phyloP scores from a whole-genome alignment of 2,329 filamentous ascomycete species.

The Neonectria neomacrospora region DNA sequence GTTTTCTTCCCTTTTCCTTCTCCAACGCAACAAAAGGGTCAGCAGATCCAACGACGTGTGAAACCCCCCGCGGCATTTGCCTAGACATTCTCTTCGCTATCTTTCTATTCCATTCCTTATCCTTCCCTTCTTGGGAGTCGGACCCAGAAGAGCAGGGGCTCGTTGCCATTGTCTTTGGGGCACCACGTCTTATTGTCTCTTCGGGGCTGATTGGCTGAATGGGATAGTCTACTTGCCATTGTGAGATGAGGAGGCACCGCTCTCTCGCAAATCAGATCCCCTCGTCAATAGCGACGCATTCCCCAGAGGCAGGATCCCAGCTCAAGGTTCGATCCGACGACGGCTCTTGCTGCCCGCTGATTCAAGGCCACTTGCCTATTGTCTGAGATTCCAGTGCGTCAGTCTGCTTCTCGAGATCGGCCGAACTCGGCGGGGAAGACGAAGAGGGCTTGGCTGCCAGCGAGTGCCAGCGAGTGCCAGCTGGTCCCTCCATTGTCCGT shows the following conservation, averaged over 20 bases:
- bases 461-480: neutral
- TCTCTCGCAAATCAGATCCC: neutral
- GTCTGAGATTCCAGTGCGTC: neutral
- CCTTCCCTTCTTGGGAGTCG: neutral
- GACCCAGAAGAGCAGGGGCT: neutral
- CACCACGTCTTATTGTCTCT: neutral
- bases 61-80: conserved; percentile 6
- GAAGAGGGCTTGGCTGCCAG: neutral
- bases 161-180: neutral
- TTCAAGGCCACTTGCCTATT: neutral
- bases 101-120: neutral
- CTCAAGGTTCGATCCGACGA: neutral
- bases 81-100: neutral
- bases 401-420: neutral
- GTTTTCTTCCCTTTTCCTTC: conserved; percentile 7
- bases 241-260: neutral
- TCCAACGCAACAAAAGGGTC: conserved; percentile 3
- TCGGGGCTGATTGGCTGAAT: neutral
- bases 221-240: neutral
- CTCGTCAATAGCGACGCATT: neutral
- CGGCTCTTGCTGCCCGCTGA: neutral
- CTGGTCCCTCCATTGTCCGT: neutral
- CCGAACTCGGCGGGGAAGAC: neutral
- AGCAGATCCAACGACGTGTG: conserved; percentile 13
- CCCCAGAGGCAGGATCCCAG: neutral